Evolutionary conservation across 2,329 filamentous ascomycete genomes (phyloP), one percentile per base, ranked within the genome.

Genomic region (Botrytis sinoallii): DNA sequence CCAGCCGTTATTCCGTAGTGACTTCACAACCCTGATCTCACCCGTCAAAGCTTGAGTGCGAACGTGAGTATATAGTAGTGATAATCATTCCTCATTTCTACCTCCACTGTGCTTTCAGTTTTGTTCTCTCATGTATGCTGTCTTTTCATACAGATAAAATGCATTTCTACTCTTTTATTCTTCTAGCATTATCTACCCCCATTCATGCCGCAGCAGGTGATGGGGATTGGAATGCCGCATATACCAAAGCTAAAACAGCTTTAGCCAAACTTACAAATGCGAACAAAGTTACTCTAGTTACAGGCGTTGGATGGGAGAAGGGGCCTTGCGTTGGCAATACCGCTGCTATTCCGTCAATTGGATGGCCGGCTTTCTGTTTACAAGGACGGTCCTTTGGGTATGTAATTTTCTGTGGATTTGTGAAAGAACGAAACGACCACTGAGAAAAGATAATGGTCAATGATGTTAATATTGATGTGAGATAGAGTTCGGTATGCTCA

Each of bases 231-330:
- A 85, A 85, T 38, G 85, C 90, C 18, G 92, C 91, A 72, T 93
- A 94, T 81, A 82, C 84, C 64, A 93, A 93, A 80, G 93, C 93
- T 0, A 87, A 89, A 22, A 83, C 86, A 7, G 83, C 95, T 75
- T 88, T 97, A 6, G 85, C 85, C 48, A 88, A 89, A 80, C 90
- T 97, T 85, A 92, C 89, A 18, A 85, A 93, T 64, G 84, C 88
- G 4, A 93, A 96, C 81, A 97, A 96, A 83, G 88, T 95, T 79
- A 92, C 91, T 79, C 86, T 96, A 74, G 94, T 93, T 6, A 93
- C 92, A 0, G 93, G 93, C 20, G 88, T 90, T 5, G 93, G 93
- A 35, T 95, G 92, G 92, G 85, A 86, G 78, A 92, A 92, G 84
- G 90, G 89, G 0, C 87, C 89, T 75, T 93, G 91, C 78, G 90